These are phyloP conservation scores for Pseudogymnoascus sp. DNA, from an alignment of 2,329 filamentous ascomycete species.

Conservation along the genomic window DNA sequence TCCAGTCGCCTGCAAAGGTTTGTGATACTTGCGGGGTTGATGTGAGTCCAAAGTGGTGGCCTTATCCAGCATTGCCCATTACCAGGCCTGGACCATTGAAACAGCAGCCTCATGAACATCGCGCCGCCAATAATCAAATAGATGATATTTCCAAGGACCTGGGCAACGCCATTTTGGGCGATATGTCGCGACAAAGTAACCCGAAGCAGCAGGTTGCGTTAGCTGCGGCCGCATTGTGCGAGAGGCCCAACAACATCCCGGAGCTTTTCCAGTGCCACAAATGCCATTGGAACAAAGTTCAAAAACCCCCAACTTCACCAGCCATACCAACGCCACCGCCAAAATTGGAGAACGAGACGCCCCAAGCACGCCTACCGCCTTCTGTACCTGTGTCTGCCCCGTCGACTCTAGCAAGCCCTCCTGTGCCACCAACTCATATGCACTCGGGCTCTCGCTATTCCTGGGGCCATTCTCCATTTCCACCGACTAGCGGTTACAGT, in stretches of 20 bases:
- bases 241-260: slow-evolving; percentile 19
- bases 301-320: slow-evolving; percentile 17
- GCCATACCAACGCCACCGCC: slow-evolving; percentile 14
- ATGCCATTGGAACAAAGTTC: slow-evolving; percentile 50
- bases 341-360: slow-evolving; percentile 15
- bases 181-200: not conserved
- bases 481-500: slow-evolving; percentile 32
- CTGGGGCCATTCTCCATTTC: slow-evolving; percentile 31
- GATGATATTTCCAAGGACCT: slow-evolving; percentile 4
- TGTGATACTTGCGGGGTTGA: slow-evolving; percentile 62
- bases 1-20: slow-evolving; percentile 36
- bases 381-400: slow-evolving; percentile 14
- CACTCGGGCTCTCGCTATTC: slow-evolving; percentile 26
- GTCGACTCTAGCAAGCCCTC: slow-evolving; percentile 23
- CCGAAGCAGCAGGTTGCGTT: slow-evolving; percentile 23
- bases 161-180: not conserved
- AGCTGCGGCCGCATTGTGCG: slow-evolving; percentile 27
- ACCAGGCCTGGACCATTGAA: not conserved
- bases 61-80: slow-evolving; percentile 16
- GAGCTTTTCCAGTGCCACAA: slow-evolving; percentile 63
- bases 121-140: not conserved
- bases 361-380: slow-evolving; percentile 14
- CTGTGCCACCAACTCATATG: slow-evolving; percentile 25
- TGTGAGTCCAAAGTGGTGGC: slow-evolving; percentile 68
- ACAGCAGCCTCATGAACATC: slow-evolving; percentile 49